phyloP scores from a whole-genome alignment of 768 basidiomycete species.

The Agaricus blazei region DNA sequence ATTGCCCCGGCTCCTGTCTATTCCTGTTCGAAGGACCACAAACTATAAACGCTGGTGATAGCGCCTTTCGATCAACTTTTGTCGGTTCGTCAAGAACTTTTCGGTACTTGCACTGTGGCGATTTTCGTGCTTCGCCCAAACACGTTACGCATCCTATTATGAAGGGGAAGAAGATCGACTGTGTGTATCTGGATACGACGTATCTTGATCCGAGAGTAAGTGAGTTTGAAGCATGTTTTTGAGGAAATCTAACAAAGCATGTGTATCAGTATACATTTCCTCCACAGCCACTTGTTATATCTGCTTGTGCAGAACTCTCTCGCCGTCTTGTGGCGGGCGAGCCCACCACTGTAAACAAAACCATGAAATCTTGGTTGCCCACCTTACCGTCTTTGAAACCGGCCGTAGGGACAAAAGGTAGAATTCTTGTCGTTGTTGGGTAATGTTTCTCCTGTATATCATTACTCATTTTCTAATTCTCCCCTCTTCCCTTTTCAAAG shows the following conservation, averaged over 20 bases:
- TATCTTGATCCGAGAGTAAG: slow-evolving; percentile 81
- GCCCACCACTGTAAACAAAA: slow-evolving; percentile 21
- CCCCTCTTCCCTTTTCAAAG: slow-evolving; percentile 28
- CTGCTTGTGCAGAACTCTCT: slow-evolving; percentile 86
- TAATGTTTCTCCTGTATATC: slow-evolving; percentile 24
- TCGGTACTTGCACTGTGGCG: slow-evolving; percentile 94
- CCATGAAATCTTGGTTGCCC: slow-evolving; percentile 52
- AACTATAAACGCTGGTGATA: slow-evolving; percentile 86
- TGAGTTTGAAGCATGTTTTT: no score
- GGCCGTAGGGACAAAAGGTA: slow-evolving; percentile 22
- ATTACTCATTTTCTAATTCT: not conserved
- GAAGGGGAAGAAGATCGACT: slow-evolving; percentile 76
- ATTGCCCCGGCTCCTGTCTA: slow-evolving; percentile 93
- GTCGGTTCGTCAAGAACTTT: slow-evolving; percentile 69
- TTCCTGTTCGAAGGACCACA: slow-evolving; percentile 93
- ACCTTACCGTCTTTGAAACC: slow-evolving; percentile 28
- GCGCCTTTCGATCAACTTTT: slow-evolving; percentile 60
- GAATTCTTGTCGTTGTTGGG: slow-evolving; percentile 68
- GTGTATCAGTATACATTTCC: slow-evolving; percentile 82
- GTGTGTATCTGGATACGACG: slow-evolving; percentile 93
- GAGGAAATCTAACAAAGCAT: not conserved
- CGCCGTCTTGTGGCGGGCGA: slow-evolving; percentile 46
- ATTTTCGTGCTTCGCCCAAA: slow-evolving; percentile 84
- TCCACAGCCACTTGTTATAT: slow-evolving; percentile 89
- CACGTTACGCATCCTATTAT: slow-evolving; percentile 85